phyloP scores from a whole-genome alignment of 1,284 basidiomycete genomes.

The Trametes sp. region DNA sequence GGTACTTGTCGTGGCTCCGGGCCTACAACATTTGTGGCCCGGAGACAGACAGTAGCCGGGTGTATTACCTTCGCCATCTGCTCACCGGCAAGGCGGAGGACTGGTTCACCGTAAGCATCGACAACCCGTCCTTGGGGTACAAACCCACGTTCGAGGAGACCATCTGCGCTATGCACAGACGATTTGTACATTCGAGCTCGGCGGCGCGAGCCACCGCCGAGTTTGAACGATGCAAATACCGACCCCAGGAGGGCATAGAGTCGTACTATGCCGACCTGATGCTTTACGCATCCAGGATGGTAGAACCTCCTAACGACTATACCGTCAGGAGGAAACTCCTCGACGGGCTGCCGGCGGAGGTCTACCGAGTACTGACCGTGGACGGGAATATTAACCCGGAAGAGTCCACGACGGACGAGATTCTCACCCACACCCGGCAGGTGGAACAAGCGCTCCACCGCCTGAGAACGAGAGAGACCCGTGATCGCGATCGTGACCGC shows the following conservation, averaged over 20 bases:
- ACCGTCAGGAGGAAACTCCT: neutral
- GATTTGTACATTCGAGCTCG: constrained; percentile 11
- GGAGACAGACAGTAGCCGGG: neutral
- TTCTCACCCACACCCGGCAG: constrained; percentile 5
- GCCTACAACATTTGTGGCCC: constrained; percentile 12
- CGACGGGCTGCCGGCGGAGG: neutral
- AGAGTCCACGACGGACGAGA: neutral
- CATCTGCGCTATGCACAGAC: constrained; percentile 8
- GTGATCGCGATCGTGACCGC: neutral
- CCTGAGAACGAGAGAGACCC: neutral
- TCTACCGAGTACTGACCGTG: neutral
- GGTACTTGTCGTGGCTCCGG: neutral
- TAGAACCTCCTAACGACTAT: constrained; percentile 1
- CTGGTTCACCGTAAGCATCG: neutral
- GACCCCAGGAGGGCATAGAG: neutral
- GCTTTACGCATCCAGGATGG: neutral
- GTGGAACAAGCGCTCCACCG: neutral
- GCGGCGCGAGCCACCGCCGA: constrained; percentile 4
- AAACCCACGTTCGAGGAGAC: constrained; percentile 1
- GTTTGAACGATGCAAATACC: neutral
- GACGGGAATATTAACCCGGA: neutral
- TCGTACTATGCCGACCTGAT: neutral
- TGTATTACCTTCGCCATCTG: neutral
- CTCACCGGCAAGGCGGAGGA: neutral
- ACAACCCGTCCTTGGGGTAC: neutral